Base-by-base conservation (phyloP, 2,329 filamentous ascomycete genomes). In the Aureobasidium leucospermi region DNA sequence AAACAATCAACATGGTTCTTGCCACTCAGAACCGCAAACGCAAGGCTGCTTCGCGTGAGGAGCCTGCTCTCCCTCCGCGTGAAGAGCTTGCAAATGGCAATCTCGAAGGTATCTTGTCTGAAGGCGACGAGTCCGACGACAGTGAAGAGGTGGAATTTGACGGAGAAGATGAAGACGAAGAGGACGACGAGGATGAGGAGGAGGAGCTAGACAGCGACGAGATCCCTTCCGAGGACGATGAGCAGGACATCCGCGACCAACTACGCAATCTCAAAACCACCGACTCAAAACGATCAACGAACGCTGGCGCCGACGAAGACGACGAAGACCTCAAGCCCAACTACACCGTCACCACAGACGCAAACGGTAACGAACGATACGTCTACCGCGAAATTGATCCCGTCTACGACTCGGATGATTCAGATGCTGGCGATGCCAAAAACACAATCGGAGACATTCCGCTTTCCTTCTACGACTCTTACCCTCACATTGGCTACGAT, bases 391-490 rank as follows among this genome's bases (percentile, higher is more conserved):
- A 97, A 70, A 91, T 99, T 64, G 88, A 97, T 65, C 90, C 93
- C 2, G 87, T 91, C 58, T 96, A 99, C 75, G 94, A 97, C 70
- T 96, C 92, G 1, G 95, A 99, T 75, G 93, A 96, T 70, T 89
- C 89, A 3, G 93, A 96, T 71, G 87, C 86, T 3, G 85, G 88
- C 63, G 87, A 84, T 59, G 84, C 86, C 31, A 81, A 80, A 55
- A 99, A 99, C 76, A 97, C 94, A 0, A 96, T 99, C 68, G 95
- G 94, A 66, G 81, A 97, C 71, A 99, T 99, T 62, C 90, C 92
- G 5, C 78, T 97, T 52, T 88, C 89, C 3, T 97, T 96, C 76
- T 99, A 99, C 78, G 94, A 99, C 73, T 88, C 90, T 38, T 99
- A 96, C 71, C 94, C 94, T 53, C 94, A 99, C 72, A 96, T 99